Evolutionary conservation across 352 stramenopile genomes (phyloP).

Genomic region (Aphanomyces euteiches): DNA sequence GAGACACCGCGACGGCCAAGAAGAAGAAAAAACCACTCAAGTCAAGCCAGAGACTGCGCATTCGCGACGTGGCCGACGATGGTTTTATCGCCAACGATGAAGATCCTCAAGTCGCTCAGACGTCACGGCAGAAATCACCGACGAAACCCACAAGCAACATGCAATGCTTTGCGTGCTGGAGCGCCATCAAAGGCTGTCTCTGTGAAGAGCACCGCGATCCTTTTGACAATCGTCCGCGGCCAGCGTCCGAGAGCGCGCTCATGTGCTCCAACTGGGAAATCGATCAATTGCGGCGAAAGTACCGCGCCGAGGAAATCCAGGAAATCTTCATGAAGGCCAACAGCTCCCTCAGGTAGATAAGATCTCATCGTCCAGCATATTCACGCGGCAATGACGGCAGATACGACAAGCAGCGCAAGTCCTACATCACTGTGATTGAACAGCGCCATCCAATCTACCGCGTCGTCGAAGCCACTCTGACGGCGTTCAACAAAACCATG

Average conservation of each 20-base stretch:
- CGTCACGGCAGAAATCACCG: neutral
- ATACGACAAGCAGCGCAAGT: slow-evolving; percentile 71
- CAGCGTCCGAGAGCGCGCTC: slow-evolving; percentile 64
- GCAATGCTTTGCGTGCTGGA: slow-evolving; percentile 94
- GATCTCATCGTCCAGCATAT: neutral
- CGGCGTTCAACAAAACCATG: slow-evolving; percentile 85
- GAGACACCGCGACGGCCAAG: slow-evolving; percentile 33
- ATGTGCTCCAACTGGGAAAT: slow-evolving; percentile 93
- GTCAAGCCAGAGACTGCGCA: slow-evolving; percentile 43
- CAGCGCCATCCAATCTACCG: slow-evolving; percentile 91
- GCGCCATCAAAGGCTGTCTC: slow-evolving; percentile 73
- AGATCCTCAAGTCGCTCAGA: slow-evolving; percentile 6
- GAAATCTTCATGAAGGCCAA: slow-evolving; percentile 89
- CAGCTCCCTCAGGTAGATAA: slow-evolving; percentile 75
- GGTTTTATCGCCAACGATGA: slow-evolving; percentile 44
- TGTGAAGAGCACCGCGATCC: slow-evolving; percentile 65
- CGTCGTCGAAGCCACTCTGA: slow-evolving; percentile 44
- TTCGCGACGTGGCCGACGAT: slow-evolving; percentile 69
- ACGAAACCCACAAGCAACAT: slow-evolving; percentile 9
- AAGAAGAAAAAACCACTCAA: slow-evolving; percentile 18
- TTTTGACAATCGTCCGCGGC: slow-evolving; percentile 48
- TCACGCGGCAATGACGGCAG: neutral
- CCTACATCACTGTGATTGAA: slow-evolving; percentile 87
- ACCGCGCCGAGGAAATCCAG: slow-evolving; percentile 88
- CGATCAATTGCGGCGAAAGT: slow-evolving; percentile 78